Base-by-base conservation (phyloP, 768 basidiomycete species). In the Pulveroboletus sp. region DNA sequence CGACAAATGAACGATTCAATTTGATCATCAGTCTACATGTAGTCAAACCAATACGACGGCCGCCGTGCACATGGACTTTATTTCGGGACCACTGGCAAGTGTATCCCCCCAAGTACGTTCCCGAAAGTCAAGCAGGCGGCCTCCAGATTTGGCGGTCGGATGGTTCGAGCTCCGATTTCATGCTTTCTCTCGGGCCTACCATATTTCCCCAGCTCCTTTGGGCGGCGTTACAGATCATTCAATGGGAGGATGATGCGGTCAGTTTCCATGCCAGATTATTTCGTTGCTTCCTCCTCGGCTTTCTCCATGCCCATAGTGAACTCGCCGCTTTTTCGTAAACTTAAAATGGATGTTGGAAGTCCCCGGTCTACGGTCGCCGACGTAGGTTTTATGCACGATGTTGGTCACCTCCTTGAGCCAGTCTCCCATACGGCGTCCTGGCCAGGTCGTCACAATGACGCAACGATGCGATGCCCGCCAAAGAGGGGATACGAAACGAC, bases 191-290 rank as follows among this genome's bases (percentile, higher is more conserved):
- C 21, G 21, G 21, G 21, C 8, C 17, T 8, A 17, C 26, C 41
- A 47, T 47, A 41, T 17, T 57, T n/a, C 36, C 30, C 24, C 17
- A 35, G n/a, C 36, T 18, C 18, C 28, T 53, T 13, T 53, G 36
- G 42, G 14, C 36, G 11, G 36, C 26, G 17, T 36, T 41, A 10
- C 27, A 15, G 5, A 37, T 49, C 27, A n/a, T 37, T 18, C 36
- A 39, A 24, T 59, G 57, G 57, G 38, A 57, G 30, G 60, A 63
- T 43, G 60, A 63, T 43, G 51, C 39, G 6, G 1, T 56, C 24
- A 30, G 9, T 32, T 46, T 61, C 30, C 61, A 62, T 35, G 43
- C 28, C 17, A 30, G 5, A 11, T 24, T 63, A 0, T 46, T 63
- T 33, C 61, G 41, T 14, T 60, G 51, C 41, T 54, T 57, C 42